Evolutionary conservation across 768 basidiomycete genomes (phyloP), one percentile per base, ranked within the genome.

Genomic region (Kwoniella botswanensis): DNA sequence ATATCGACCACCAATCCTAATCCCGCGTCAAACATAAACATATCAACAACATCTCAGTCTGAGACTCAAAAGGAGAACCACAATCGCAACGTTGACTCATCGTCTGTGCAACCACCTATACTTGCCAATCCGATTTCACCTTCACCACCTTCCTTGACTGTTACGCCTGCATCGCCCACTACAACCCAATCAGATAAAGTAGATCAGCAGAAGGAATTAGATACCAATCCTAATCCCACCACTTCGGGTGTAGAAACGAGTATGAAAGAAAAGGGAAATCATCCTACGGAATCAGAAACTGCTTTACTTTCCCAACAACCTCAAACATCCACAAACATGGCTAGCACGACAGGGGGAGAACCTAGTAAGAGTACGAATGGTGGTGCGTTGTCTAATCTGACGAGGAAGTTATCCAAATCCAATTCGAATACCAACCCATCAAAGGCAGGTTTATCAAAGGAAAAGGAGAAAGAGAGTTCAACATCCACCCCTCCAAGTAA

Each of bases 221-320:
- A 43, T 12, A 18, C 59, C 41, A 54, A 42, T 12, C 60, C 24
- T 44, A 65, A 35, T 15, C 35, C 52, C n/a, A 41, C 26, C 52
- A 26, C 24, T 4, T 50, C 67, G 29, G 26, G 50, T n/a, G 53
- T 42, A 24, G n/a, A 29, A 22, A 46, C 59, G 21, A 43, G 52
- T 11, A 72, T 72, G 71, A 72, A 65, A 24, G 71, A 72, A 54
- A 72, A 72, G 63, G 62, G 42, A 11, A 65, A 52, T 41, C 68
- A 64, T n/a, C 67, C 71, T 13, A 71, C 71, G 4, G 71, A 71
- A 54, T 67, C 65, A 10, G 71, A 67, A 50, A 71, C 66, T 21
- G 71, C 71, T 58, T 35, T 69, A 56, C 26, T 72, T 9, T 22
- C 71, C 17, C 66, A 58, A 53, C 58, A 57, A 18, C 41, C 62